Evolutionary conservation across 306 rosid species (phyloP), one percentile per base, ranked within the genome.

Genomic region (Fagus crenata): DNA sequence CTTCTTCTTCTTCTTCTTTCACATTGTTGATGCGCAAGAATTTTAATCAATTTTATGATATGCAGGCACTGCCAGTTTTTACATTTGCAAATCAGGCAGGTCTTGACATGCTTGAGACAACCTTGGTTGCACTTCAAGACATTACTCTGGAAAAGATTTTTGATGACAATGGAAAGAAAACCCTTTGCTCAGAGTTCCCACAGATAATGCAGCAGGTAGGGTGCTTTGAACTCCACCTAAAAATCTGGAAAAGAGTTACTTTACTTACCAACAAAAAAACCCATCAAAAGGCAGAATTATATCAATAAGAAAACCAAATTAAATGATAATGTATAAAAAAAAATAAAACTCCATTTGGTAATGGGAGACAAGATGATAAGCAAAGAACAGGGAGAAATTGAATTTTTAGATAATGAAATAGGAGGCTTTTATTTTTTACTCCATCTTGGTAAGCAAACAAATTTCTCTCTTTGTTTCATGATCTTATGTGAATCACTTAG

Each of bases 161-260:
- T 40, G 97, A 95, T 59, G 99, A 95, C 73, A 95, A 86, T 53
- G 99, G 99, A 84, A 95, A 88, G 91, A 95, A 95, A 87, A 86
- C 84, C 1, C 77, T 95, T 1, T 91, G 84, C 87, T 77, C 97
- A 6, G 99, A 95, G 87, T 89, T 92, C 82, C 99, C 99, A 49
- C 99, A 93, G 90, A 91, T 95, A 80, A 90, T 95, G 93, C 97
- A 95, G 86, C 97, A 95, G 97, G 98, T 95, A 89, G 55, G 61
- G n/a, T 63, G 15, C 35, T 76, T 72, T 72, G 33, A 32, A 32
- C 41, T 37, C 42, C 40, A 4, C 67, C 7, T 4, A 33, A 7
- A 32, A 72, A 28, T 6, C 63, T 6, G 9, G 5, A 53, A 43
- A 33, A 51, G 42, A 58, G n/a, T 35, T 68, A 33, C 7, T n/a